These are phyloP conservation scores for Scolecobasidium constrictum DNA, from an alignment of 2,329 filamentous ascomycete species.

Conservation along the genomic window DNA sequence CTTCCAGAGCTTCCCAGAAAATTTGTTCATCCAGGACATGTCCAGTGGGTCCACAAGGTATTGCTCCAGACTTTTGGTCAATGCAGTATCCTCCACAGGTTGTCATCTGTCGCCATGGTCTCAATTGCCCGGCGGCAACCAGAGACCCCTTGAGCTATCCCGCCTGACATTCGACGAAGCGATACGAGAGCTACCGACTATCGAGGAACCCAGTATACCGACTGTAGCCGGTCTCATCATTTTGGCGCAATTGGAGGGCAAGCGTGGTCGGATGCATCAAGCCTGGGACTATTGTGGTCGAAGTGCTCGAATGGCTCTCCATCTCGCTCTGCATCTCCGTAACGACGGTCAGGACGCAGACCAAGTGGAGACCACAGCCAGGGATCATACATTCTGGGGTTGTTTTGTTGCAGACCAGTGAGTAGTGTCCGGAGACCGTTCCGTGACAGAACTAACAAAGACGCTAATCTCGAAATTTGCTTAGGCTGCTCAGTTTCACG, in stretches of 20 bases:
- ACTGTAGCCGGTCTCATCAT: conserved; percentile 66
- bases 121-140: conserved; percentile 50
- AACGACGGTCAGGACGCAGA: conserved; percentile 20
- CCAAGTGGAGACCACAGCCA: conserved; percentile 22
- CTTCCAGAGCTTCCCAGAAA: conserved; percentile 61
- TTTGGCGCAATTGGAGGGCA: conserved; percentile 66
- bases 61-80: conserved; percentile 57
- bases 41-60: conserved; percentile 48
- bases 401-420: conserved; percentile 25
- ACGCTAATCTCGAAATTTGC: conserved; percentile 13
- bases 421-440: neutral
- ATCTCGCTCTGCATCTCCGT: conserved; percentile 55
- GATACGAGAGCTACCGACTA: conserved; percentile 46
- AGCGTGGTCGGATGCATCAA: conserved; percentile 59
- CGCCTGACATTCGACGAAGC: conserved; percentile 67
- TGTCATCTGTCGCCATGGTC: conserved; percentile 59
- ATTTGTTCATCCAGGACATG: conserved; percentile 60
- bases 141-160: conserved; percentile 54
- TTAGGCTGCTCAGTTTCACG: conserved; percentile 12
- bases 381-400: conserved; percentile 43
- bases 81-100: conserved; percentile 53
- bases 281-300: conserved; percentile 65
- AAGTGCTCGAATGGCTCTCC: conserved; percentile 60
- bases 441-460: neutral
- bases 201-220: conserved; percentile 50